A percentile compares a stretch with the other conserved stretches of the same genome.
Conservation (phyloP, 1,139 yeast genomes). For the Petasospora fabianii region DNA sequence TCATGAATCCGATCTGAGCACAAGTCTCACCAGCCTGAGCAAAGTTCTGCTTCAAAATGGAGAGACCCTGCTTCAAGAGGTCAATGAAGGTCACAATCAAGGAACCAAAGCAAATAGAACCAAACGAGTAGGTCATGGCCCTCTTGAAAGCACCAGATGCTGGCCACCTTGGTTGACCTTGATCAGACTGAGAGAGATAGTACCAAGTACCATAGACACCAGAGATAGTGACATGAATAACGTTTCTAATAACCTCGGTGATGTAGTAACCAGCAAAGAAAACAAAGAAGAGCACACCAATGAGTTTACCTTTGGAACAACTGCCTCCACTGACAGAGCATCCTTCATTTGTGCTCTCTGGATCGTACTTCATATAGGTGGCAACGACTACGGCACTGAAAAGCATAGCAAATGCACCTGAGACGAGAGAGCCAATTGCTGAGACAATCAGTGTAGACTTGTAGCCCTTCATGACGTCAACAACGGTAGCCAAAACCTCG, state of each 20-base stretch:
- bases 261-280: slow-evolving; percentile 86
- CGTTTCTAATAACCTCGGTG: slow-evolving; percentile 77
- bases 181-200: slow-evolving; percentile 70
- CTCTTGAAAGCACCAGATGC: slow-evolving; percentile 80
- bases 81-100: slow-evolving; percentile 76
- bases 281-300: slow-evolving; percentile 63
- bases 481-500: slow-evolving; percentile 63
- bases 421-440: slow-evolving; percentile 57
- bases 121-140: slow-evolving; percentile 83
- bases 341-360: slow-evolving; percentile 41
- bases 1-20: slow-evolving; percentile 51
- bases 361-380: slow-evolving; percentile 69
- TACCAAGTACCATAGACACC: slow-evolving; percentile 94
- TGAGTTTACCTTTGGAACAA: slow-evolving; percentile 63
- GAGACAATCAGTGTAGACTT: slow-evolving; percentile 70
- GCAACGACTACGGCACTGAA: slow-evolving; percentile 70
- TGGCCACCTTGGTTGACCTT: slow-evolving; percentile 78
- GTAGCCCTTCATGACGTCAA: slow-evolving; percentile 68
- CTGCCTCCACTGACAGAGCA: slow-evolving; percentile 57
- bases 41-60: slow-evolving; percentile 49
- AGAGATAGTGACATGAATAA: slow-evolving; percentile 80
- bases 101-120: slow-evolving; percentile 88
- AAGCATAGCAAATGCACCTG: slow-evolving; percentile 62
- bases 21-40: slow-evolving; percentile 52
- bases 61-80: slow-evolving; percentile 49